Conservation (phyloP, 2,329 filamentous ascomycete species). For the Ophiobolus disseminans region DNA sequence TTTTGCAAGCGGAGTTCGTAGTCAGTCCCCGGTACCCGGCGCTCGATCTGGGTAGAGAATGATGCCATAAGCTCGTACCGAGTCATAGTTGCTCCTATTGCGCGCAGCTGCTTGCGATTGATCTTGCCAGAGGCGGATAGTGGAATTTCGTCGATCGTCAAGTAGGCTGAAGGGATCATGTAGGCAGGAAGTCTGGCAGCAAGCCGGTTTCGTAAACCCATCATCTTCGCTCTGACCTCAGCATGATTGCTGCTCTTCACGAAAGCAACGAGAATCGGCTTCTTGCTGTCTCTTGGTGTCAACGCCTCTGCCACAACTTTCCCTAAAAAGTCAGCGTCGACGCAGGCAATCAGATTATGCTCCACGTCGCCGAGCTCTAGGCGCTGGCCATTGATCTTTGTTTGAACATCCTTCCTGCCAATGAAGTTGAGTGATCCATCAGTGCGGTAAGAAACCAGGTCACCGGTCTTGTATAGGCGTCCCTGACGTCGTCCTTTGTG, state of each 20-base stretch:
- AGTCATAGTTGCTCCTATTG: background rate
- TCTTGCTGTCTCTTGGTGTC: no score
- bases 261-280: background rate
- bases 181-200: background rate
- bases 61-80: no score
- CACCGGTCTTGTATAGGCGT: constrained; percentile 19
- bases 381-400: constrained; percentile 22
- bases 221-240: background rate
- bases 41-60: background rate
- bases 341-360: background rate
- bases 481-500: background rate
- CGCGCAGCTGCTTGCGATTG: background rate
- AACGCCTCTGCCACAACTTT: background rate
- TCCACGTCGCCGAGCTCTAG: constrained; percentile 22
- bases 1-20: background rate
- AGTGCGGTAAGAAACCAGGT: constrained; percentile 13
- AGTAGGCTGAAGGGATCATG: background rate
- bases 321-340: background rate
- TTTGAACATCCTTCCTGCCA: constrained; percentile 19
- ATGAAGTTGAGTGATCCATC: constrained; percentile 14
- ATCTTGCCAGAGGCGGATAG: background rate
- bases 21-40: background rate
- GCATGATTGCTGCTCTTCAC: background rate
- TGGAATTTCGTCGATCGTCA: background rate
- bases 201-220: no score